phyloP scores from a whole-genome alignment of 2,329 filamentous ascomycete species.

The Knufia fluminis region DNA sequence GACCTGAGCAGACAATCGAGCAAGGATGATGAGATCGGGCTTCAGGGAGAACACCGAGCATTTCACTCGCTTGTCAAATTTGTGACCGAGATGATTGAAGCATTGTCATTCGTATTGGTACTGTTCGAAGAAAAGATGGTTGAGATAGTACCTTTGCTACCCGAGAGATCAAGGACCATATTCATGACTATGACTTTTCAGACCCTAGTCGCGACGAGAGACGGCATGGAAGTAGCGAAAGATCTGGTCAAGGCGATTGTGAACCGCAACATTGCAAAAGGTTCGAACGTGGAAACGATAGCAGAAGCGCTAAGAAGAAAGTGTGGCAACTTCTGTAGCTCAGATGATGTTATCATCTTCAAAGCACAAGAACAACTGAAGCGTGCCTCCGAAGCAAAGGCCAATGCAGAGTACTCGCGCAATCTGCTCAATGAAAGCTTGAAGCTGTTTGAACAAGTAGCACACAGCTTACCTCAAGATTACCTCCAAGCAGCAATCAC shows the following conservation, averaged over 20 bases:
- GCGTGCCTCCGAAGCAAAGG: conserved; percentile 68
- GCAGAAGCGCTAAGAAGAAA: conserved; percentile 85
- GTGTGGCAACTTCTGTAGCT: conserved; percentile 94
- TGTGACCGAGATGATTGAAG: conserved; percentile 85
- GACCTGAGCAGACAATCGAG: conserved; percentile 68
- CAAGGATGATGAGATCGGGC: conserved; percentile 80
- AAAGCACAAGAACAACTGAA: conserved; percentile 94
- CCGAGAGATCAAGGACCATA: conserved; percentile 58
- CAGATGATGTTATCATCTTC: conserved; percentile 96
- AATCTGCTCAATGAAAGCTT: conserved; percentile 81
- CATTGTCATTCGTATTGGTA: conserved; percentile 90
- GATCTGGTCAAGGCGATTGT: conserved; percentile 95
- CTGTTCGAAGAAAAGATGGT: conserved; percentile 88
- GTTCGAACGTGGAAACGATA: conserved; percentile 94
- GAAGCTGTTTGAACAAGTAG: conserved; percentile 79
- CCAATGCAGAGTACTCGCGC: conserved; percentile 66
- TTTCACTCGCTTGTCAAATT: conserved; percentile 77
- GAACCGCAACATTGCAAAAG: conserved; percentile 92
- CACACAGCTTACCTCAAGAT: conserved; percentile 67
- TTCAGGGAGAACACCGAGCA: conserved; percentile 90
- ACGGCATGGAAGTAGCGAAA: conserved; percentile 83
- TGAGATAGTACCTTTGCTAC: conserved; percentile 72
- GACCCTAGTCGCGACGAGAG: conserved; percentile 66
- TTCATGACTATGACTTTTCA: conserved; percentile 78
- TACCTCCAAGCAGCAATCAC: conserved; percentile 69